These are phyloP conservation scores for Clonostachys solani DNA, from an alignment of 2,329 filamentous ascomycete species.

Conservation along the genomic window DNA sequence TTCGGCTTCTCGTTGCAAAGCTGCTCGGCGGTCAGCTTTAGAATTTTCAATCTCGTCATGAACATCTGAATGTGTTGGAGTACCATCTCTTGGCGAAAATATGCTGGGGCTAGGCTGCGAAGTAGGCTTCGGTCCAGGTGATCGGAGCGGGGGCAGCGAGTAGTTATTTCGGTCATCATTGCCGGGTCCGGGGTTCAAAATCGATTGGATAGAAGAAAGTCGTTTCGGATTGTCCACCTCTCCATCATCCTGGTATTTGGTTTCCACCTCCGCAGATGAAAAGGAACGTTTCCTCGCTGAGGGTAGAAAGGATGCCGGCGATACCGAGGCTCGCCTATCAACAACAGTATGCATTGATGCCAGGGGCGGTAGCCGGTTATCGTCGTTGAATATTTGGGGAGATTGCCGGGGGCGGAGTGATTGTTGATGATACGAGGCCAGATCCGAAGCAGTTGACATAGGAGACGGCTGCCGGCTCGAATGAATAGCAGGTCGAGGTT, in stretches of 20 bases:
- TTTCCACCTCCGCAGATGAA: conserved; percentile 53
- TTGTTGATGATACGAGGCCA: conserved; percentile 48
- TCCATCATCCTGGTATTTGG: conserved; percentile 24
- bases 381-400: conserved; percentile 40
- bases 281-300: conserved; percentile 64
- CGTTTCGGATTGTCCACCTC: conserved; percentile 51
- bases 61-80: conserved; percentile 13
- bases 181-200: conserved; percentile 56
- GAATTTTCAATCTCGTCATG: conserved; percentile 41
- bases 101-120: conserved; percentile 34
- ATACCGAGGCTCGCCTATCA: conserved; percentile 54
- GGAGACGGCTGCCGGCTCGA: conserved; percentile 38
- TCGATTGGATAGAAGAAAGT: conserved; percentile 71
- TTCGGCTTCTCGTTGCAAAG: conserved; percentile 69
- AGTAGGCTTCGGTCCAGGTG: conserved; percentile 33
- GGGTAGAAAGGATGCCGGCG: conserved; percentile 56
- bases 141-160: conserved; percentile 34
- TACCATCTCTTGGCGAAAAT: conserved; percentile 26
- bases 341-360: conserved; percentile 36
- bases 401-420: conserved; percentile 29
- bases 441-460: conserved; percentile 33
- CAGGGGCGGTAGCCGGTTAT: conserved; percentile 55
- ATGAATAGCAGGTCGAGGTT: conserved; percentile 37
- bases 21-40: conserved; percentile 59
- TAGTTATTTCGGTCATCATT: conserved; percentile 30